A percentile compares a stretch with the other conserved stretches of the same genome.
Evolutionary conservation across 495 filamentous ascomycete species (phyloP).

Genomic region (Penicillium egyptiacum): DNA sequence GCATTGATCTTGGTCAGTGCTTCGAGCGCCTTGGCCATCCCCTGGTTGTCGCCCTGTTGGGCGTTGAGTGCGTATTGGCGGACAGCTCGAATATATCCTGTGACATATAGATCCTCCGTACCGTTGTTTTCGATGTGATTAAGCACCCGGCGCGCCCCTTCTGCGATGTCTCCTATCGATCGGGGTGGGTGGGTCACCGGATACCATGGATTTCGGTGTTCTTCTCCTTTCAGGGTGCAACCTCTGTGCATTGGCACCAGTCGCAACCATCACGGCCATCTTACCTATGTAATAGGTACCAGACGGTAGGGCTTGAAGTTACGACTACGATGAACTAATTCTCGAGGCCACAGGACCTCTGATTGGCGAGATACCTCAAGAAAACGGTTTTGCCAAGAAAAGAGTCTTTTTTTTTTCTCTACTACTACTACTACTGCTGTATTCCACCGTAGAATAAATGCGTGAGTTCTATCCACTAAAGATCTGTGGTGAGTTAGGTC

Average conservation of each 20-base stretch:
- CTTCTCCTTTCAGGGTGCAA: too few relatives aligned
- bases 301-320: constrained; percentile 16
- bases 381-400: too few relatives aligned
- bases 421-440: too few relatives aligned
- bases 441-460: too few relatives aligned
- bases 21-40: constrained; percentile 21
- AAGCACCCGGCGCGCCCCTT: constrained; percentile 11
- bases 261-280: too few relatives aligned
- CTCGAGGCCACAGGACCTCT: constrained; percentile 13
- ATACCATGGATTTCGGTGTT: too few relatives aligned
- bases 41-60: constrained; percentile 21
- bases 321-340: constrained; percentile 20
- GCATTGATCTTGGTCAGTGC: constrained; percentile 19
- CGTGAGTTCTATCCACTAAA: too few relatives aligned
- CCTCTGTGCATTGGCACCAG: too few relatives aligned
- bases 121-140: constrained; percentile 20
- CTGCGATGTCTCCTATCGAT: constrained; percentile 16
- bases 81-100: constrained; percentile 18
- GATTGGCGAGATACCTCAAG: neutral
- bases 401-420: too few relatives aligned
- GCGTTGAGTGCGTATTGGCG: constrained; percentile 22
- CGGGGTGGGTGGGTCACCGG: too few relatives aligned
- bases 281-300: constrained; percentile 11
- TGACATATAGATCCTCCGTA: constrained; percentile 17
- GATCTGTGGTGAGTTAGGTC: too few relatives aligned